These are phyloP conservation scores for Syzygium aromaticum DNA, from an alignment of 345 rosid genomes.

Conservation along the genomic window DNA sequence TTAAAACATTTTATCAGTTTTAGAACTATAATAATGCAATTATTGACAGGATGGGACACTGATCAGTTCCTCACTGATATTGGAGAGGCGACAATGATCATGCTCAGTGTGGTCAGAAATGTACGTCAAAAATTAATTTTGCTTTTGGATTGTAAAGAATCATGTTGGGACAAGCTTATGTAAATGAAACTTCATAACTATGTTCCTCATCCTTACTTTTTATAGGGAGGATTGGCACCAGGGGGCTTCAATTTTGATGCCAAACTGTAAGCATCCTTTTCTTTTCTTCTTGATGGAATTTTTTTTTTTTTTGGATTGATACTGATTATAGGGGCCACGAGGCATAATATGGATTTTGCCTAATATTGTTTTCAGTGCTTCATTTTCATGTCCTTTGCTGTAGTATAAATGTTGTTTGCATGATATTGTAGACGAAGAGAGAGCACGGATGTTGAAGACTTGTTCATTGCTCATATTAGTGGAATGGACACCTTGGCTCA, in stretches of 20 bases:
- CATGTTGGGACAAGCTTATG: not conserved
- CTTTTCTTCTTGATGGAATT: not conserved
- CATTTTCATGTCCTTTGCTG: not conserved
- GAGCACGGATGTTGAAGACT: slow-evolving; percentile 89
- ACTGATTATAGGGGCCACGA: not conserved
- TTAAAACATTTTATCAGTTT: not conserved
- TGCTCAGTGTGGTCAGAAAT: slow-evolving; percentile 82
- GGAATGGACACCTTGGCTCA: slow-evolving; percentile 97
- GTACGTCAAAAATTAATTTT: slow-evolving; percentile 20
- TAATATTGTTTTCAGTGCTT: not conserved
- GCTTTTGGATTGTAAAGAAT: not conserved
- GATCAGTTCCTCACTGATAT: slow-evolving; percentile 87
- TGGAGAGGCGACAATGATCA: slow-evolving; percentile 83
- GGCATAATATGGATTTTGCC: not conserved
- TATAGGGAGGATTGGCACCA: slow-evolving; percentile 83
- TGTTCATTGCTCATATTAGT: slow-evolving; percentile 75
- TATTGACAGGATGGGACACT: slow-evolving; percentile 80
- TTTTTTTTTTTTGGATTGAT: not conserved
- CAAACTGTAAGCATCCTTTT: slow-evolving; percentile 47
- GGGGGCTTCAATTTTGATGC: slow-evolving; percentile 99
- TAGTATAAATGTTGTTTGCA: not conserved
- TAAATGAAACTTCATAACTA: not conserved
- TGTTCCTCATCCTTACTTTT: not conserved
- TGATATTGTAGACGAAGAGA: slow-evolving; percentile 66
- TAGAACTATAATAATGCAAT: not conserved